These are phyloP conservation scores for Leishmania gerbilli DNA, from an alignment of 208 protist species.

Conservation along the genomic window DNA sequence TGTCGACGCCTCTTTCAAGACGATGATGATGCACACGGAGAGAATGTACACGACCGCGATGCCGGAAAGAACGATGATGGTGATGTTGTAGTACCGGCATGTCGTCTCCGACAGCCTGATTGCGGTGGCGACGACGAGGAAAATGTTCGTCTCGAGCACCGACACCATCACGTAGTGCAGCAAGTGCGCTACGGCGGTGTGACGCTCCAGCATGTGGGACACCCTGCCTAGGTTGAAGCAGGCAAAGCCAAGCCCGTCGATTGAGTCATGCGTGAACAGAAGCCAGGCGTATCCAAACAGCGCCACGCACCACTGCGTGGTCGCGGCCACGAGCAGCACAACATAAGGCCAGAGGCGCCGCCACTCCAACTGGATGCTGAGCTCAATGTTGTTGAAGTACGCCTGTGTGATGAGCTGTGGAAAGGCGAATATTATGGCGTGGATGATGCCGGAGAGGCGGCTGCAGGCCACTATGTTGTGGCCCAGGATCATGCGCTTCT, in stretches of 20 bases:
- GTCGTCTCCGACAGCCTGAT: constrained; percentile 11
- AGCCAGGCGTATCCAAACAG: constrained; percentile 52
- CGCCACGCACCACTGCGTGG: constrained; percentile 45
- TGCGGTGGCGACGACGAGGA: constrained; percentile 34
- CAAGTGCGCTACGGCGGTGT: constrained; percentile 41
- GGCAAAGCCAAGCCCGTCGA: constrained; percentile 69
- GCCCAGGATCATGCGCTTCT: constrained; percentile 36
- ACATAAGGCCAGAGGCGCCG: constrained; percentile 27
- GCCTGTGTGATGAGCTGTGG: constrained; percentile 72
- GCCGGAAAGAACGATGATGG: constrained; percentile 32
- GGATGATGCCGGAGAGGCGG: constrained; percentile 52
- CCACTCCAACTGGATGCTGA: background rate
- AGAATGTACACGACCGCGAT: constrained; percentile 40
- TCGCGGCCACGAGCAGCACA: constrained; percentile 40
- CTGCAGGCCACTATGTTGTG: constrained; percentile 72
- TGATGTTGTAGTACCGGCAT: constrained; percentile 33
- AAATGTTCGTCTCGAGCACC: constrained; percentile 62
- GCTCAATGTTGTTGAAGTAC: constrained; percentile 41
- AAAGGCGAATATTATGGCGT: constrained; percentile 55
- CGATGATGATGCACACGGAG: constrained; percentile 31
- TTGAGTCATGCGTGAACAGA: constrained; percentile 59
- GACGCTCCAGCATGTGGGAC: constrained; percentile 31
- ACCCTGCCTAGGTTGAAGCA: constrained; percentile 55
- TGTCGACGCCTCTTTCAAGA: constrained; percentile 15
- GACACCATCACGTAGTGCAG: constrained; percentile 55